Conservation (phyloP, 2,329 filamentous ascomycete genomes). For the Gremmenia infestans region DNA sequence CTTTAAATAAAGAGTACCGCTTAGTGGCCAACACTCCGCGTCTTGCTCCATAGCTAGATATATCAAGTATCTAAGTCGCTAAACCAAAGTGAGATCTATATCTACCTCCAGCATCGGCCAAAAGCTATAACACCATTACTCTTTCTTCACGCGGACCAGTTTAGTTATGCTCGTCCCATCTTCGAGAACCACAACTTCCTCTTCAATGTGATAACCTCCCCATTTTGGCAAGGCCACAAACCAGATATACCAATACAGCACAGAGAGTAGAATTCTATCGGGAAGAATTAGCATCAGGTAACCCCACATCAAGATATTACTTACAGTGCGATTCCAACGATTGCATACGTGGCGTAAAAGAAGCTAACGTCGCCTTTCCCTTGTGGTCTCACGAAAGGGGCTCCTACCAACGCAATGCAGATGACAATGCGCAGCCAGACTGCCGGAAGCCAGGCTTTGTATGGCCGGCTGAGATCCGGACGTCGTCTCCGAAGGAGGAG, state of each 20-base stretch:
- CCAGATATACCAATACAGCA: conserved; percentile 66
- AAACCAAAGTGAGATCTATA: neutral
- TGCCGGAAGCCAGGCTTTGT: conserved; percentile 29
- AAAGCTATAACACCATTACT: neutral
- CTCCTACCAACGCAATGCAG: conserved; percentile 29
- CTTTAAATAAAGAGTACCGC: no score
- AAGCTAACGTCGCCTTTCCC: conserved; percentile 41
- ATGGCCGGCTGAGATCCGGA: conserved; percentile 33
- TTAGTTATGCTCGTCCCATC: conserved; percentile 65
- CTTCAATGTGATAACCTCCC: conserved; percentile 57
- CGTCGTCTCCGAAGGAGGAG: conserved; percentile 51
- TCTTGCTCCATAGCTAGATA: no score
- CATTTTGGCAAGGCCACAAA: conserved; percentile 55
- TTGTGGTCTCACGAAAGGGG: conserved; percentile 36
- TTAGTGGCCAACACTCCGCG: no score
- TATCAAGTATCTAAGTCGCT: no score
- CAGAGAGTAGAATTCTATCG: conserved; percentile 49
- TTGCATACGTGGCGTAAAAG: conserved; percentile 50
- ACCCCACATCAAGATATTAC: conserved; percentile 24
- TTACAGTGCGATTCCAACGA: conserved; percentile 49
- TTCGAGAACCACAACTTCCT: conserved; percentile 51
- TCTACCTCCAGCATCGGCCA: neutral
- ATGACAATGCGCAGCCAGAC: conserved; percentile 27
- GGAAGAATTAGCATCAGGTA: conserved; percentile 9
- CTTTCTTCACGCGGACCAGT: conserved; percentile 34